A percentile compares a stretch with the other conserved stretches of the same genome.
These are phyloP conservation scores for Hygrophila difformis DNA, from an alignment of 257 asterid species.

Conservation along the genomic window DNA sequence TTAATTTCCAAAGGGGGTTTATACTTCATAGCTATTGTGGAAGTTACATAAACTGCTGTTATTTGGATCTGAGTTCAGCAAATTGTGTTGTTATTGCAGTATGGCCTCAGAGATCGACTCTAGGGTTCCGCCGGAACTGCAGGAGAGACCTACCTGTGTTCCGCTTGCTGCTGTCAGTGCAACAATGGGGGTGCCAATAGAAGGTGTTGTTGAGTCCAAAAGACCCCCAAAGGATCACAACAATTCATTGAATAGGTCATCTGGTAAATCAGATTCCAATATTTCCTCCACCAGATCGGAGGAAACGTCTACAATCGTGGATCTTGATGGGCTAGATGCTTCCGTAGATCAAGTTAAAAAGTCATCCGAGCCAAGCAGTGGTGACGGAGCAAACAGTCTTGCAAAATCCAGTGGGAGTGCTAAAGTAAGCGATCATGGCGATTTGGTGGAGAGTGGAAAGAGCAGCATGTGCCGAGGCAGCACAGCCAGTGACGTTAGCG, in stretches of 20 bases:
- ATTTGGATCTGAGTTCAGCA: conserved; percentile 10
- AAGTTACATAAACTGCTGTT: not conserved
- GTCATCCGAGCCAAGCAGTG: conserved; percentile 28
- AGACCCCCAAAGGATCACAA: too few relatives aligned
- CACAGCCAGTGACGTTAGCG: conserved; percentile 58
- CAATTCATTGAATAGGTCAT: too few relatives aligned
- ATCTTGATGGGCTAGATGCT: conserved; percentile 13
- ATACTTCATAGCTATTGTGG: not conserved
- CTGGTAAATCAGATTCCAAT: conserved; percentile 22
- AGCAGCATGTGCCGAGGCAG: conserved; percentile 69
- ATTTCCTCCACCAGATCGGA: conserved; percentile 13
- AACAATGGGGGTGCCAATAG: too few relatives aligned
- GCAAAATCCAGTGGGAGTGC: conserved; percentile 48
- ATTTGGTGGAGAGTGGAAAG: conserved; percentile 53
- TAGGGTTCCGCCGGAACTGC: conserved; percentile 36
- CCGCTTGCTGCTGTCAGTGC: too few relatives aligned
- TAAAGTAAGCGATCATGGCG: conserved; percentile 40
- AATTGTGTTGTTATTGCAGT: not conserved
- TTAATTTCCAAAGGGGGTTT: too few relatives aligned
- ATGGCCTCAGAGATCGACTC: conserved; percentile 65
- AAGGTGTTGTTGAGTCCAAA: too few relatives aligned
- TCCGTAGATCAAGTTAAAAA: conserved; percentile 31
- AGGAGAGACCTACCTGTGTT: conserved; percentile 25
- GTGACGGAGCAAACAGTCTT: conserved; percentile 38
- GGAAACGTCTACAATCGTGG: conserved; percentile 21